These are phyloP conservation scores for Cyberlindnera mycetangii DNA, from an alignment of 805 yeast genomes.

Conservation along the genomic window DNA sequence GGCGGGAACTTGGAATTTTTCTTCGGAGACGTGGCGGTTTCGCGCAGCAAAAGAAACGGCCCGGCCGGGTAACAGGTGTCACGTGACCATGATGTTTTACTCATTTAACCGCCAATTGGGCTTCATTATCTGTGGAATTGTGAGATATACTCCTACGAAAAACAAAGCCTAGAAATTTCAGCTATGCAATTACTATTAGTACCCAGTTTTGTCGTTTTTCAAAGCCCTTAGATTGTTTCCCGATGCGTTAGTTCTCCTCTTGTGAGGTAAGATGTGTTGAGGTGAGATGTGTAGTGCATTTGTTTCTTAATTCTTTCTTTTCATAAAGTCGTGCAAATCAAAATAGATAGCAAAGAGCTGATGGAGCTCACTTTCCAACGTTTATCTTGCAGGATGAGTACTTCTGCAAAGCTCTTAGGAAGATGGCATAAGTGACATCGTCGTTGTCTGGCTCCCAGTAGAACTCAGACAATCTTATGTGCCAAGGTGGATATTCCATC, in stretches of 20 bases:
- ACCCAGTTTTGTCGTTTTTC: neutral
- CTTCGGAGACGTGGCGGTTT: neutral
- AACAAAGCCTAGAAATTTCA: neutral
- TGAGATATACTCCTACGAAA: too few species aligned
- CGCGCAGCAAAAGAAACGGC: neutral
- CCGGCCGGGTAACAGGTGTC: slow-evolving; percentile 9
- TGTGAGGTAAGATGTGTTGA: neutral
- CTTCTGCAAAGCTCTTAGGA: slow-evolving; percentile 70
- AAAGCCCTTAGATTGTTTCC: neutral
- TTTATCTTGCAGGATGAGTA: slow-evolving; percentile 82
- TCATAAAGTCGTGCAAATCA: neutral
- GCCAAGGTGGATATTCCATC: slow-evolving; percentile 99
- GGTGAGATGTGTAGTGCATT: neutral
- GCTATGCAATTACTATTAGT: slow-evolving; percentile 4
- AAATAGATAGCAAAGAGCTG: neutral
- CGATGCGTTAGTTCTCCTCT: neutral
- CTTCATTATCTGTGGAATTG: neutral
- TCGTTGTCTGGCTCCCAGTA: slow-evolving; percentile 88
- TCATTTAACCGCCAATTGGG: neutral
- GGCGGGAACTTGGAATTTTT: neutral
- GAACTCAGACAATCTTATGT: slow-evolving; percentile 82
- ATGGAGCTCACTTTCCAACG: slow-evolving; percentile 64
- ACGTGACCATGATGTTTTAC: neutral
- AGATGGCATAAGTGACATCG: slow-evolving; percentile 78
- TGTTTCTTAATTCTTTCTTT: neutral